Conservation (phyloP, 2,329 filamentous ascomycete genomes). For the Botrytis porri region DNA sequence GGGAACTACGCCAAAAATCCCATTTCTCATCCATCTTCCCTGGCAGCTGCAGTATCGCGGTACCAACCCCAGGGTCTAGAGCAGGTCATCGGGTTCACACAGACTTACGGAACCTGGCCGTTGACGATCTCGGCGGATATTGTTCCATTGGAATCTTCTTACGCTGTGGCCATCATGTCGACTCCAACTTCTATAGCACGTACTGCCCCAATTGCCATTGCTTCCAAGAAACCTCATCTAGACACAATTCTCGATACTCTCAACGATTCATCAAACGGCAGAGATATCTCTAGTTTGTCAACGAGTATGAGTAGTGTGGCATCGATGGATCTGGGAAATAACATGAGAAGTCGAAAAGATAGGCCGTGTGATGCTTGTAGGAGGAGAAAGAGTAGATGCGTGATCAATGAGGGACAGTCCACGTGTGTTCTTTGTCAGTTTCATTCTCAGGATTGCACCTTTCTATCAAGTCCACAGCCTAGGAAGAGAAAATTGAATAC, state of each 20-base stretch:
- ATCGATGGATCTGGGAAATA: conserved; percentile 48
- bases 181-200: conserved; percentile 53
- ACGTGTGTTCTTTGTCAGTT: conserved; percentile 75
- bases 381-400: conserved; percentile 71
- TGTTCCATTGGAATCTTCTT: conserved; percentile 30
- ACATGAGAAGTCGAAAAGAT: conserved; percentile 47
- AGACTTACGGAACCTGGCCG: conserved; percentile 28
- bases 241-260: conserved; percentile 30
- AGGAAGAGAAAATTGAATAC: conserved; percentile 75
- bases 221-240: conserved; percentile 53
- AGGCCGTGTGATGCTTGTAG: conserved; percentile 72
- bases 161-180: conserved; percentile 36
- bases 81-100: conserved; percentile 32
- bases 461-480: conserved; percentile 71
- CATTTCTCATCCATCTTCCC: conserved; percentile 22
- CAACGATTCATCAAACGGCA: conserved; percentile 27
- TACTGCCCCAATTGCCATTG: conserved; percentile 65
- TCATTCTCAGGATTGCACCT: conserved; percentile 75
- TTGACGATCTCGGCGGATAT: conserved; percentile 5
- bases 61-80: conserved; percentile 29
- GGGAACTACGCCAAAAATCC: conserved; percentile 23
- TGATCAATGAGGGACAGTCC: conserved; percentile 71
- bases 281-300: conserved; percentile 42
- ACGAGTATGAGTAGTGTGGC: conserved; percentile 52
- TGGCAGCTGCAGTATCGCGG: conserved; percentile 31